Conservation (phyloP, 495 filamentous ascomycete genomes). For the Parathielavia appendiculata region DNA sequence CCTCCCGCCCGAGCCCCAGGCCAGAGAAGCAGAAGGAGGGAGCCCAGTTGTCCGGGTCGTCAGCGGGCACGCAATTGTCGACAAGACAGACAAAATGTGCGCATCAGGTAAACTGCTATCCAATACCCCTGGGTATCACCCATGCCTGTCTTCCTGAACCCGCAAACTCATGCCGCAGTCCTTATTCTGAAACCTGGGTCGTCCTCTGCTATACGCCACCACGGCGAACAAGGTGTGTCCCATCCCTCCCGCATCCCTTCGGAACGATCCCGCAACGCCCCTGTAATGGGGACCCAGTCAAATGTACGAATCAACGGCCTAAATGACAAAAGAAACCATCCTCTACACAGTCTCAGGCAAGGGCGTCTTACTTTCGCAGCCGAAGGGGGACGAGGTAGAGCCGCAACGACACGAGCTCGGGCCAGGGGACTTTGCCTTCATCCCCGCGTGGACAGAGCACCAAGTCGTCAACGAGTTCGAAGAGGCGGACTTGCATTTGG, state of each 20-base stretch:
- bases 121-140: background rate
- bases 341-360: conserved; percentile 42
- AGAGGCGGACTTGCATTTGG: conserved; percentile 50
- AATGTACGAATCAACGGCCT: background rate
- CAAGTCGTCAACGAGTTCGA: conserved; percentile 61
- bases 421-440: conserved; percentile 59
- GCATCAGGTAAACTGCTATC: conserved; percentile 38
- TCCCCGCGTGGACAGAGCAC: conserved; percentile 61
- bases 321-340: conserved; percentile 38
- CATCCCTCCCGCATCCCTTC: background rate
- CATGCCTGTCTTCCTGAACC: background rate
- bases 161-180: conserved; percentile 25
- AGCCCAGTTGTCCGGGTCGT: conserved; percentile 46
- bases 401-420: conserved; percentile 49
- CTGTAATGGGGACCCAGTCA: too few species aligned
- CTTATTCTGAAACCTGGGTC: conserved; percentile 40
- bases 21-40: conserved; percentile 14
- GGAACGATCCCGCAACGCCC: background rate
- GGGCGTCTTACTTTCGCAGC: conserved; percentile 38
- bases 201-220: conserved; percentile 40
- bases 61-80: conserved; percentile 52
- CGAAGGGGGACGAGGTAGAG: conserved; percentile 36
- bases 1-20: conserved; percentile 24
- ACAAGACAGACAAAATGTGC: conserved; percentile 55
- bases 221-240: conserved; percentile 46